Base-by-base conservation (phyloP, 2,329 filamentous ascomycete genomes). In the Macroventuria anomochaeta region DNA sequence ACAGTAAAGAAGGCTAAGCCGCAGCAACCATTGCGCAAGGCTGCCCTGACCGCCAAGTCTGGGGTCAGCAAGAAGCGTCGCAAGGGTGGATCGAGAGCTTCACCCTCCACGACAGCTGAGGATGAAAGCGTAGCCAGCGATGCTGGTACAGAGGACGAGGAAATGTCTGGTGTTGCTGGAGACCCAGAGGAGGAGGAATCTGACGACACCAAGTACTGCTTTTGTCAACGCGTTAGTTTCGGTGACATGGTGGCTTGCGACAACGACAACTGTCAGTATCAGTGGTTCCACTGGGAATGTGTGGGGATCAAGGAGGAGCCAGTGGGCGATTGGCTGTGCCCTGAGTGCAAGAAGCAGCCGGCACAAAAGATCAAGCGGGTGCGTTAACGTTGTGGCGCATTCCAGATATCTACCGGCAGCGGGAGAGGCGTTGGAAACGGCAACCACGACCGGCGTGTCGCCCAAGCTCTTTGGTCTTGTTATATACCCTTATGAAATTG, bases 191-290 rank as follows among this genome's bases (percentile, higher is more conserved):
- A 91, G 42, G 88, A 91, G 50, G 88, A 88, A 34, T 87, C 88
- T 58, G 89, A 92, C 75, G 88, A 89, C 69, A 90, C 78, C 53
- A 80, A 91, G 73, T 95, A 95, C 76, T 95, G 90, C 76, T 81
- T 88, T 25, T 95, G 90, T 74, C 88, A 93, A 72, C 89, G 89
- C 65, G 88, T 93, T 61, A 91, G 88, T 74, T 92, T 90, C 69
- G 90, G 90, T 57, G 88, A 93, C 69, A 95, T 95, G 90, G 90
- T 95, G 59, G 90, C 89, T 25, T 95, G 90, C 77, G 90, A 95
- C 78, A 93, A 93, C 73, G 86, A 89, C 53, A 83, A 87, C 61
- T 95, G 90, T 75, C 86, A 87, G 39, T 90, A 85, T 68, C 90
- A 95, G 76, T 95, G 90, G 90, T 95, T 95, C 73, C 90, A 95